A percentile compares a stretch with the other conserved stretches of the same genome.
phyloP scores from a whole-genome alignment of 2,329 filamentous ascomycete species.

The Mycogone perniciosa region DNA sequence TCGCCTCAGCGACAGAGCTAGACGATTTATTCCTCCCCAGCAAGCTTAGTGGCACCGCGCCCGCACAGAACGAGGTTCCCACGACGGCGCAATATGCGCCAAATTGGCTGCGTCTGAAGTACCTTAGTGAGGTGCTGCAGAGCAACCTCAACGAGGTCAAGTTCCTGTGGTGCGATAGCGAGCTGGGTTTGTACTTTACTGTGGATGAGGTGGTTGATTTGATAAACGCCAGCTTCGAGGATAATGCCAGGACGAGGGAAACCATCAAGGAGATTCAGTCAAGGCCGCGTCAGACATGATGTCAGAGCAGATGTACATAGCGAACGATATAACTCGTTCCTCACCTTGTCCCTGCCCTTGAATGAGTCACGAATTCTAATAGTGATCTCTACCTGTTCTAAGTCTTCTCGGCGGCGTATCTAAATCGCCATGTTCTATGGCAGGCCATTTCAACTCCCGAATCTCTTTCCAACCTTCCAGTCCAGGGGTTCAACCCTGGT shows the following conservation, averaged over 20 bases:
- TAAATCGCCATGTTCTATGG: no score
- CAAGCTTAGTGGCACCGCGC: slow-evolving; percentile 22
- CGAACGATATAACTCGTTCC: neutral
- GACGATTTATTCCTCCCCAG: slow-evolving; percentile 54
- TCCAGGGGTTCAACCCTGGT: no score
- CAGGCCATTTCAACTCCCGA: no score
- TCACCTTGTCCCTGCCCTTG: neutral
- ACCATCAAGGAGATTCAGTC: slow-evolving; percentile 52
- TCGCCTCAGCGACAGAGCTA: slow-evolving; percentile 49
- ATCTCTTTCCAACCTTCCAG: no score
- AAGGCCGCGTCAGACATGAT: slow-evolving; percentile 28
- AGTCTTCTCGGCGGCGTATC: no score
- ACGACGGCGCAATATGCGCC: slow-evolving; percentile 54
- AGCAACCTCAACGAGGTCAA: slow-evolving; percentile 59
- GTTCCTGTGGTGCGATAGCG: slow-evolving; percentile 59
- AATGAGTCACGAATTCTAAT: no score
- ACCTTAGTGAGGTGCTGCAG: slow-evolving; percentile 58
- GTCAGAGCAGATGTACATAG: neutral
- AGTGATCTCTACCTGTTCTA: no score
- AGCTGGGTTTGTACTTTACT: slow-evolving; percentile 57
- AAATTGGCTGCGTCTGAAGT: slow-evolving; percentile 59
- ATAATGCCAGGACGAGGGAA: slow-evolving; percentile 52
- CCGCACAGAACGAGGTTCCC: slow-evolving; percentile 38
- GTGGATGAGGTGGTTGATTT: slow-evolving; percentile 56
- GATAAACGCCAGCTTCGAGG: slow-evolving; percentile 58